Evolutionary conservation across 768 basidiomycete genomes (phyloP), one percentile per base, ranked within the genome.

Genomic region (Naganishia vaughanmartiniae): DNA sequence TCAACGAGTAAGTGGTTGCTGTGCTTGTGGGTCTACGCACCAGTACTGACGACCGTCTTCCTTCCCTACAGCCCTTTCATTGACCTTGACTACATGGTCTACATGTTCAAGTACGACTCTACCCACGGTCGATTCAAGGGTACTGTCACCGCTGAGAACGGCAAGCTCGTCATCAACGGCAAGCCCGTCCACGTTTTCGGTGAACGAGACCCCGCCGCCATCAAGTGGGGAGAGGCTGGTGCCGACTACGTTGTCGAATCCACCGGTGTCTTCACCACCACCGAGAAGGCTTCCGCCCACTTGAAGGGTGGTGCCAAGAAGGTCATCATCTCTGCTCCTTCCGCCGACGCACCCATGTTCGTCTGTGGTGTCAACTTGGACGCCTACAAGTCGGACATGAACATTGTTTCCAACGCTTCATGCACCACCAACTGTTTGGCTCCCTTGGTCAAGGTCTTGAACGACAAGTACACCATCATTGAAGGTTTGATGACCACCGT

Each of bases 401-500:
- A 86, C 69, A 92, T 99, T 73, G 73, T 98, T 83, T 99, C 95
- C 76, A 98, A 99, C 84, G 95, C 95, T 34, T 97, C 94, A 26
- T 98, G 95, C 88, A 98, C 95, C 55, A 99, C 95, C 83, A 99
- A 99, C 89, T 99, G 95, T 84, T 87, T 99, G 71, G 95, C 95
- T n/a, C 93, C 95, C 73, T 88, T 99, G 72, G 95, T 94, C 82
- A 99, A 99, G 86, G 89, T 97, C 83, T 86, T 99, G 85, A 77
- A 99, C 84, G 96, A 98, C 88, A 93, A 92, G 74, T 97, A 91
- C 79, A 91, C 90, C 77, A 94, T 99, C 78, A 86, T 90, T 72
- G 95, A 99, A 85, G 95, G 90, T 80, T 86, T 99, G 82, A 98
- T 98, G 96, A 94, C 90, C 84, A 97, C 95, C 77, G 91, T 99